Conservation (phyloP, 306 rosid genomes). For the Albizia julibrissin region DNA sequence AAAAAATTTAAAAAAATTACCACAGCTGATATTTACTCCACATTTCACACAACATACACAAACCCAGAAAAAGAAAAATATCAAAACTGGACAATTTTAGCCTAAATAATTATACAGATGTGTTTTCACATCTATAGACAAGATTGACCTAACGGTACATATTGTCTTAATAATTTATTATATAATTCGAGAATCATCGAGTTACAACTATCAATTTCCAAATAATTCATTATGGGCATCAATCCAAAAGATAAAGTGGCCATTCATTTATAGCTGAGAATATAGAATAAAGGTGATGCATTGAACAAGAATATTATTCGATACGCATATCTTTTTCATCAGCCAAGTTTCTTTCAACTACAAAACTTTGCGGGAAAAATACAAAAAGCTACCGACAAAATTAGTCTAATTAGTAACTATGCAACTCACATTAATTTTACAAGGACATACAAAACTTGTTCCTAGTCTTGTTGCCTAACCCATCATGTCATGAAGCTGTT, state of each 20-base stretch:
- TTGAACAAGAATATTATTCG: background rate
- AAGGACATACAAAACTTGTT: too few relatives aligned
- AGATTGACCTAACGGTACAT: background rate
- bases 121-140: background rate
- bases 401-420: too few relatives aligned
- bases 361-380: background rate
- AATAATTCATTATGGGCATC: background rate
- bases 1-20: too few relatives aligned
- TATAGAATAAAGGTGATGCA: background rate
- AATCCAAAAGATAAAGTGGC: background rate
- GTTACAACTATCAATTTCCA: background rate
- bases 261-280: background rate
- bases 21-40: too few relatives aligned
- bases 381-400: background rate
- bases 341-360: background rate
- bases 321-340: background rate
- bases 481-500: too few relatives aligned
- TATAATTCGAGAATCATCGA: background rate
- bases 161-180: background rate
- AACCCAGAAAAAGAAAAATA: too few relatives aligned
- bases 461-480: too few relatives aligned
- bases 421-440: background rate
- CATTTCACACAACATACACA: too few relatives aligned
- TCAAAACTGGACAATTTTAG: background rate
- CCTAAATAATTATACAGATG: background rate